Evolutionary conservation across 345 rosid species (phyloP).

Genomic region (Aegle marmelos): DNA sequence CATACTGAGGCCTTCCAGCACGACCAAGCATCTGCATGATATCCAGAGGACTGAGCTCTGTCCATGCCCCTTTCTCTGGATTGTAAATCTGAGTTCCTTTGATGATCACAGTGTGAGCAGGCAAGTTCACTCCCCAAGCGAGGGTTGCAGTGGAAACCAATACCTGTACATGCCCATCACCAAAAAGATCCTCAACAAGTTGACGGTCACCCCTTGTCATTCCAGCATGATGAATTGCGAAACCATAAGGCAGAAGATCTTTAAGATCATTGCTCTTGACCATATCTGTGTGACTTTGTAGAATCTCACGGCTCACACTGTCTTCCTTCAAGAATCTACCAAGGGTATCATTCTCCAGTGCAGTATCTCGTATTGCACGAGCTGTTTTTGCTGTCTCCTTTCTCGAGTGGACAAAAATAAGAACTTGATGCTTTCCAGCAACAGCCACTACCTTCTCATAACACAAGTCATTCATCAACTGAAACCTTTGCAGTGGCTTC

Average conservation of each 20-base stretch:
- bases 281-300: conserved; percentile 60
- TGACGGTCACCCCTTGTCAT: conserved; percentile 86
- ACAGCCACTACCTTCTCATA: conserved; percentile 85
- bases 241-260: conserved; percentile 82
- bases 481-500: conserved; percentile 94
- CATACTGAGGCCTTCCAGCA: conserved; percentile 98
- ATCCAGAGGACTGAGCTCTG: conserved; percentile 89
- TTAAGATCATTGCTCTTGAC: conserved; percentile 77
- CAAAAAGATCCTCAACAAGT: conserved; percentile 86
- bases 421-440: conserved; percentile 95
- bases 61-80: conserved; percentile 99
- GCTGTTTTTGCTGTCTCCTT: conserved; percentile 97
- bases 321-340: conserved; percentile 83
- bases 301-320: conserved; percentile 80
- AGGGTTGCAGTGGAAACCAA: conserved; percentile 98
- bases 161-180: conserved; percentile 76
- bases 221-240: conserved; percentile 97
- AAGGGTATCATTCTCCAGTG: conserved; percentile 82
- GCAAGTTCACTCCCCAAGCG: conserved; percentile 99
- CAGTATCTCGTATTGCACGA: conserved; percentile 71
- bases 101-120: conserved; percentile 93
- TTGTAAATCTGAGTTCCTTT: conserved; percentile 95
- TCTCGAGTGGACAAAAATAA: conserved; percentile 95
- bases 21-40: conserved; percentile 99
- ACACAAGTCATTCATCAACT: conserved; percentile 95